phyloP scores from a whole-genome alignment of 345 rosid species.

The Abelmoschus esculentus region DNA sequence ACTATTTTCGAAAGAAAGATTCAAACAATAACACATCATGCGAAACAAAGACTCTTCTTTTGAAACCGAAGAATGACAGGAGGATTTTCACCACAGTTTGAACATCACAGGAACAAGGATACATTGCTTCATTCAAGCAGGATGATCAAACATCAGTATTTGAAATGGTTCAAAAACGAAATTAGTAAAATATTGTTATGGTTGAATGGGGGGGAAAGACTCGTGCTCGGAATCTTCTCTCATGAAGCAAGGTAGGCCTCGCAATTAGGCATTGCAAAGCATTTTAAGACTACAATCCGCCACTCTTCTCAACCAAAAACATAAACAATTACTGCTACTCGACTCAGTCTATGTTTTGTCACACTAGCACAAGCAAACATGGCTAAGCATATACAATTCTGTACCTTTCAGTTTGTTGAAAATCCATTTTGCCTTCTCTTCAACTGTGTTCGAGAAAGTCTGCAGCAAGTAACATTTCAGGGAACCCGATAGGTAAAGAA shows the following conservation, averaged over 20 bases:
- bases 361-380: not conserved
- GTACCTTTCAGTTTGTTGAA: slow-evolving; percentile 94
- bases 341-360: not conserved
- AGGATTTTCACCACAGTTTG: not conserved
- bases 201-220: not conserved
- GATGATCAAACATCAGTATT: not conserved
- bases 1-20: not conserved
- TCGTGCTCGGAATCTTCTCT: not conserved
- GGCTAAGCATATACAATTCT: not conserved
- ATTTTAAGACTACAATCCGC: not conserved
- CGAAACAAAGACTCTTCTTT: not conserved
- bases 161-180: too few species aligned
- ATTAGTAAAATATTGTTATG: too few species aligned
- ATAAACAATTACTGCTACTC: not conserved
- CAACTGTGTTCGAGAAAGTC: slow-evolving; percentile 82
- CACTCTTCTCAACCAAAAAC: not conserved
- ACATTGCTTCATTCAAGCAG: not conserved
- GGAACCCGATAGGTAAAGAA: not conserved
- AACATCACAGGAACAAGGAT: not conserved
- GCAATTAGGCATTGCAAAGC: not conserved
- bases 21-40: not conserved
- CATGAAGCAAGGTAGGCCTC: not conserved
- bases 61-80: not conserved
- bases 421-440: slow-evolving; percentile 96
- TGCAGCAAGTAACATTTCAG: slow-evolving; percentile 23